Conservation (phyloP, 306 rosid species). For the Dalbergia oliveri region DNA sequence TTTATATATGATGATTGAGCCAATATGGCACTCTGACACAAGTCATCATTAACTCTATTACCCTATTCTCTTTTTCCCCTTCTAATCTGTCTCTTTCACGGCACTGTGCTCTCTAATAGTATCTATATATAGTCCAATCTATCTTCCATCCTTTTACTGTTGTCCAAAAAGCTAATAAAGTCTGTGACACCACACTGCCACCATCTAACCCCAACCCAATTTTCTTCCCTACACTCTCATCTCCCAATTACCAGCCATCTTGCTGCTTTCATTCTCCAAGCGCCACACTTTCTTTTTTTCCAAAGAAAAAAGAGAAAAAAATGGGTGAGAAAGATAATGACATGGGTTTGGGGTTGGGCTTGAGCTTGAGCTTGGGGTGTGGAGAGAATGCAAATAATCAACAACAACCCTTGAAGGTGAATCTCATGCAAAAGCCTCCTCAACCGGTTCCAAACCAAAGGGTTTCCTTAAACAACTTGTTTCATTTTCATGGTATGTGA, state of each 20-base stretch:
- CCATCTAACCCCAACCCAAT: not conserved
- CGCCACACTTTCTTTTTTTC: not conserved
- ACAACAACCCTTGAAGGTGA: conserved; percentile 30
- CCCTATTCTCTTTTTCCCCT: conserved; percentile 36
- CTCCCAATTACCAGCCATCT: conserved; percentile 35
- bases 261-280: conserved; percentile 2
- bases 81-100: conserved; percentile 37
- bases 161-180: conserved; percentile 61
- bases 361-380: conserved; percentile 64
- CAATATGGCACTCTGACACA: conserved; percentile 66
- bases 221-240: conserved; percentile 40
- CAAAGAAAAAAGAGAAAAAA: not conserved
- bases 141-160: conserved; percentile 53
- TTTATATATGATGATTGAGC: conserved; percentile 62
- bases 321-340: conserved; percentile 70
- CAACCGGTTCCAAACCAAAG: conserved; percentile 51
- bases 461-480: conserved; percentile 56
- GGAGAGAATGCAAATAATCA: conserved; percentile 43
- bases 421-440: conserved; percentile 62
- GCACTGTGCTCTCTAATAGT: conserved; percentile 32
- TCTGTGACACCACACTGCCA: conserved; percentile 44
- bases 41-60: conserved; percentile 74
- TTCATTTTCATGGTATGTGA: conserved; percentile 63
- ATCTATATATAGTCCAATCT: conserved; percentile 54
- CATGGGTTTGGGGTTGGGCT: conserved; percentile 60